A percentile compares a stretch with the other conserved stretches of the same genome.
Evolutionary conservation across 768 basidiomycete genomes (phyloP).

Genomic region (Gloeopeniophorella convolvens): DNA sequence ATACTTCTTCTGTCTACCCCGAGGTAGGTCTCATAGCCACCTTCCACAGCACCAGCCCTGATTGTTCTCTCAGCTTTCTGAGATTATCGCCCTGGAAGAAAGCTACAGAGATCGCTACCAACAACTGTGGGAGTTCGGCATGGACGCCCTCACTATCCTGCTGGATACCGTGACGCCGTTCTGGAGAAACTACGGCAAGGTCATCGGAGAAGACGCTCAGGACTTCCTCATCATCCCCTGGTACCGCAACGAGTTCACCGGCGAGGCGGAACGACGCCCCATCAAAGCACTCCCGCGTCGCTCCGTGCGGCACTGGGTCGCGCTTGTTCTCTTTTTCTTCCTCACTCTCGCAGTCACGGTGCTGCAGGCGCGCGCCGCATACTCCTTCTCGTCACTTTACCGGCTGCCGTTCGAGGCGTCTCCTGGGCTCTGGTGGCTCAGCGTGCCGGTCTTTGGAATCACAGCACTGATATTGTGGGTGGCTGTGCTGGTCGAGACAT

Average conservation of each 20-base stretch:
- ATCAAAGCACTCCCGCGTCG: slow-evolving; percentile 54
- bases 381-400: slow-evolving; percentile 47
- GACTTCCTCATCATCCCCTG: slow-evolving; percentile 79
- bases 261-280: slow-evolving; percentile 61
- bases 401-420: slow-evolving; percentile 53
- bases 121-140: slow-evolving; percentile 74
- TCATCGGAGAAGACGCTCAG: slow-evolving; percentile 72
- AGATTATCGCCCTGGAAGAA: slow-evolving; percentile 66
- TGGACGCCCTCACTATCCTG: slow-evolving; percentile 69
- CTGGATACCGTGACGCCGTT: slow-evolving; percentile 73
- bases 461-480: slow-evolving; percentile 60
- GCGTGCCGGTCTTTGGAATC: slow-evolving; percentile 59
- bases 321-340: slow-evolving; percentile 46
- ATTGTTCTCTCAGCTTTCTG: slow-evolving; percentile 46
- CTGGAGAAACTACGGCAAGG: slow-evolving; percentile 76
- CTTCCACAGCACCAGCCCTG: slow-evolving; percentile 2
- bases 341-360: slow-evolving; percentile 41
- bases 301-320: slow-evolving; percentile 63
- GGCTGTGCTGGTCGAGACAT: slow-evolving; percentile 53
- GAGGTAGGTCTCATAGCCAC: slow-evolving; percentile 41
- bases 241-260: slow-evolving; percentile 80
- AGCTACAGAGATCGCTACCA: slow-evolving; percentile 77
- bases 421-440: slow-evolving; percentile 55
- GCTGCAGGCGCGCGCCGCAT: slow-evolving; percentile 53
- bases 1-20: slow-evolving; percentile 72